Base-by-base conservation (phyloP, 768 basidiomycete genomes). In the Russula virescens region DNA sequence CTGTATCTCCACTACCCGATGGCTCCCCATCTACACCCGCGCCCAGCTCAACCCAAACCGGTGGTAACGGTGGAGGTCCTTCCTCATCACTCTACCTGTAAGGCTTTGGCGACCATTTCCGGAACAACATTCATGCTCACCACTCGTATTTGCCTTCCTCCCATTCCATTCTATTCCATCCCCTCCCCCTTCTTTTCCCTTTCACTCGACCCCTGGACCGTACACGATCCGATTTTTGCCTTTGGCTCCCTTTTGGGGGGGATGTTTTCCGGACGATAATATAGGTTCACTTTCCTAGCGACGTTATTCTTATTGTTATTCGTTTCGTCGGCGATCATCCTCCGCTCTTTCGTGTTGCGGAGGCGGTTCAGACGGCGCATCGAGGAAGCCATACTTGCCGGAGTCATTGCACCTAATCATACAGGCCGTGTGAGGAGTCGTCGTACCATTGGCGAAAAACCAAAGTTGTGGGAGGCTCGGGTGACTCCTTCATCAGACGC, bases 261-360 rank as follows among this genome's bases (percentile, higher is more conserved):
- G 38, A 16, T 10, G 38, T 16, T 35, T 26, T 31, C 4, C 18
- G 47, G 40, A 19, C 23, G 18, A 58, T 43, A n/a, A n/a, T 45
- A 50, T 71, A 87, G 85, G 28, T 83, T 86, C 72, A 88, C 87
- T 5, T 89, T 88, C 68, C 80, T 89, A 42, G 85, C 87, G 25
- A 88, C 87, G 4, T 79, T 89, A 26, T 78, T 87, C 66, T 76
- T 89, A 48, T 81, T 89, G 64, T 77, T 89, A 19, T 75, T 82
- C 47, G 79, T 89, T 55, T 88, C 86, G 10, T 81, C 77, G 46
- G 80, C 81, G 7, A 84, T 89, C 66, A 79, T 88, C 58, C 73
- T 85, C 51, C 81, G 88, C 48, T 85, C 87, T 1, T 82, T 82
- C 66, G 67, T 87, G 61, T 68, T 85, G 19, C 82, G 87, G 21